Evolutionary conservation across 768 basidiomycete genomes (phyloP).

Genomic region (Gymnopilus dilepis): DNA sequence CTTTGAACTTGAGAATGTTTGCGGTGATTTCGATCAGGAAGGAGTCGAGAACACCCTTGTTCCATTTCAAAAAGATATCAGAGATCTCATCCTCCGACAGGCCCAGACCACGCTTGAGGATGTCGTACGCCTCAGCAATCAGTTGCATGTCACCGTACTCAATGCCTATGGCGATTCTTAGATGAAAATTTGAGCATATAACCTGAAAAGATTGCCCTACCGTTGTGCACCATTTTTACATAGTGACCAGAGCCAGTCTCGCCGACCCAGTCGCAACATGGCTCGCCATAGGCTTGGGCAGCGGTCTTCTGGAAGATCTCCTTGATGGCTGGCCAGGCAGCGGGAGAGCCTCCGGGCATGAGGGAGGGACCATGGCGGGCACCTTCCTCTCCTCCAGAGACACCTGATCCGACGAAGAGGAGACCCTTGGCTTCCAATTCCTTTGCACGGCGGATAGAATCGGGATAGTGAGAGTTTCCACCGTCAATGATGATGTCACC

Average conservation of each 20-base stretch:
- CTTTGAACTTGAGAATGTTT: slow-evolving; percentile 96
- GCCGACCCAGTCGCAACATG: slow-evolving; percentile 99
- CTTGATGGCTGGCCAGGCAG: slow-evolving; percentile 97
- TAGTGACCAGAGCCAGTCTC: slow-evolving; percentile 96
- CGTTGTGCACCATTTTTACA: slow-evolving; percentile 99
- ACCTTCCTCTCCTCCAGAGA: slow-evolving; percentile 99
- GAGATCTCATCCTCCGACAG: slow-evolving; percentile 89
- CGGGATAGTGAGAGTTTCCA: slow-evolving; percentile 99
- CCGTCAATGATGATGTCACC: slow-evolving; percentile 99
- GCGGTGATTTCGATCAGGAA: slow-evolving; percentile 99
- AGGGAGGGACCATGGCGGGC: slow-evolving; percentile 96
- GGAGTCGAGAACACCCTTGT: slow-evolving; percentile 98
- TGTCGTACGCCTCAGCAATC: slow-evolving; percentile 98
- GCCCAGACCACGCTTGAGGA: slow-evolving; percentile 95
- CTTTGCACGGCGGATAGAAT: slow-evolving; percentile 92
- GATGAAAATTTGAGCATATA: slow-evolving; percentile 13
- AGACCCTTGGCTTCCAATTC: slow-evolving; percentile 95
- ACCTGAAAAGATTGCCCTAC: slow-evolving; percentile 42
- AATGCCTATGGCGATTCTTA: slow-evolving; percentile 79
- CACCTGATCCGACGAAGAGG: slow-evolving; percentile 97
- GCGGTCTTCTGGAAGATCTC: slow-evolving; percentile 98
- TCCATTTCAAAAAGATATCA: slow-evolving; percentile 93
- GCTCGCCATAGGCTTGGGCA: slow-evolving; percentile 92
- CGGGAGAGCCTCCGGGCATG: slow-evolving; percentile 96
- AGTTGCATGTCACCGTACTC: slow-evolving; percentile 99